Percentiles rank a stretch among this genome's conserved stretches.
phyloP scores from a whole-genome alignment of 2,329 filamentous ascomycete species.

The Taxawa tesnikishii region DNA sequence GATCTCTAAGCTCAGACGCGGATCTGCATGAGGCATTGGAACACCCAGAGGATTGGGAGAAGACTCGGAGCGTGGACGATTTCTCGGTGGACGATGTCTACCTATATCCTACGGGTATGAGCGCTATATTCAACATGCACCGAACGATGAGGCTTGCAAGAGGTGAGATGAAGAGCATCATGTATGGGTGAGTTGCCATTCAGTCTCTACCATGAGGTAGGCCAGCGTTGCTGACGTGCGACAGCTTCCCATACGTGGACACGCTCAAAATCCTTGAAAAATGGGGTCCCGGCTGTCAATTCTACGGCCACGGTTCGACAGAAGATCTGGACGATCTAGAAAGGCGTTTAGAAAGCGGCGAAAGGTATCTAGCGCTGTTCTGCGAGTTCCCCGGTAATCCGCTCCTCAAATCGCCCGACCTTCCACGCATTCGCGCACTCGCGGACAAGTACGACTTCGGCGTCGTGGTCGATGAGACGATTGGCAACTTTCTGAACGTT shows the following conservation, averaged over 20 bases:
- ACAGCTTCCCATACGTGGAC: slow-evolving; percentile 96
- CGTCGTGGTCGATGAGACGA: slow-evolving; percentile 88
- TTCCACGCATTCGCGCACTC: slow-evolving; percentile 65
- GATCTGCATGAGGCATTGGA: slow-evolving; percentile 51
- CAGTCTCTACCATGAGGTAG: neutral
- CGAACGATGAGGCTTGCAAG: slow-evolving; percentile 55
- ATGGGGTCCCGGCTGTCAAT: slow-evolving; percentile 78
- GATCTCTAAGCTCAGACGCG: slow-evolving; percentile 61
- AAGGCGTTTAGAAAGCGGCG: slow-evolving; percentile 53
- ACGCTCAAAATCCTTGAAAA: slow-evolving; percentile 92
- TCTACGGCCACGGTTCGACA: slow-evolving; percentile 71
- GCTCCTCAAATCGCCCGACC: slow-evolving; percentile 70
- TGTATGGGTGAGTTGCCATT: slow-evolving; percentile 33
- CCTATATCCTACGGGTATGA: slow-evolving; percentile 85
- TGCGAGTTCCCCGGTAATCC: slow-evolving; percentile 95
- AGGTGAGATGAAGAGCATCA: slow-evolving; percentile 62
- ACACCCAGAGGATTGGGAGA: slow-evolving; percentile 22
- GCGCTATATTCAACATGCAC: slow-evolving; percentile 83
- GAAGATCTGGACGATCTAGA: slow-evolving; percentile 79
- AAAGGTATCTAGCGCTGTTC: slow-evolving; percentile 72
- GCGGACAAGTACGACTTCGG: slow-evolving; percentile 79
- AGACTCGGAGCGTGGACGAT: slow-evolving; percentile 37
- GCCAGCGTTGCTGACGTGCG: neutral
- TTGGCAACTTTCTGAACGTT: slow-evolving; percentile 92
- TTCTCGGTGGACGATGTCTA: slow-evolving; percentile 82